Evolutionary conservation across 805 yeast species (phyloP), one percentile per base, ranked within the genome.

Genomic region (Yarrowia osloensis): DNA sequence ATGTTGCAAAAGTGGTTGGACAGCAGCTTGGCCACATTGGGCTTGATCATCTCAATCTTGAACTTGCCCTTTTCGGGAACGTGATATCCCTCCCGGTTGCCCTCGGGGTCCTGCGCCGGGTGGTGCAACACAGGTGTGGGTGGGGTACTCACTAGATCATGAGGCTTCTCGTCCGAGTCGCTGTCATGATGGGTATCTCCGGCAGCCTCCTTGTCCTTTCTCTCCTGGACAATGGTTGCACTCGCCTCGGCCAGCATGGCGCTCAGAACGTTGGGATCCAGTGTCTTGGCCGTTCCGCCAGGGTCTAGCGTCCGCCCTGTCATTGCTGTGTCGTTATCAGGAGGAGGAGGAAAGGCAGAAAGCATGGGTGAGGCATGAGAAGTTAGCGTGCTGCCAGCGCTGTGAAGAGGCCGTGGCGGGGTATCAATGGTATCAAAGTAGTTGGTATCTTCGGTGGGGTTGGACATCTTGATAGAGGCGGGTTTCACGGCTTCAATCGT

Each of bases 351-450:
- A 29, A 54, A 54, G 17, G 61, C 61, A 54, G 61, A 54, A 4
- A 54, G 44, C 61, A 54, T 24, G 4, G 61, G 61, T 2, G 61
- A 54, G 6, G 44, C 61, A 35, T 24, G 61, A 7, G 61, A 54
- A 6, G 61, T 37, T 11, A 54, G 33, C 12, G 61, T 54, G 31
- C 44, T 54, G 15, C 61, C 61, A 2, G 61, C 61, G 17, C 61
- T 54, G 15, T 17, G 46, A 17, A 17, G 31, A 4, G 44, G 61
- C 22, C 57, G 13, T 11, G 31, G 44, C 2, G 61, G 44, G 42
- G 61, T 54, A 35, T 54, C 61, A 35, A 35, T 24, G 44, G 61
- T 54, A 54, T 54, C 61, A 37, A 54, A 54, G 61, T 54, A 54
- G 61, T 54, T 54, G 42, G 61, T 54, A 54, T 54, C 44, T 11